Evolutionary conservation across 306 rosid genomes (phyloP), one percentile per base, ranked within the genome.

Genomic region (Malus sieversii): DNA sequence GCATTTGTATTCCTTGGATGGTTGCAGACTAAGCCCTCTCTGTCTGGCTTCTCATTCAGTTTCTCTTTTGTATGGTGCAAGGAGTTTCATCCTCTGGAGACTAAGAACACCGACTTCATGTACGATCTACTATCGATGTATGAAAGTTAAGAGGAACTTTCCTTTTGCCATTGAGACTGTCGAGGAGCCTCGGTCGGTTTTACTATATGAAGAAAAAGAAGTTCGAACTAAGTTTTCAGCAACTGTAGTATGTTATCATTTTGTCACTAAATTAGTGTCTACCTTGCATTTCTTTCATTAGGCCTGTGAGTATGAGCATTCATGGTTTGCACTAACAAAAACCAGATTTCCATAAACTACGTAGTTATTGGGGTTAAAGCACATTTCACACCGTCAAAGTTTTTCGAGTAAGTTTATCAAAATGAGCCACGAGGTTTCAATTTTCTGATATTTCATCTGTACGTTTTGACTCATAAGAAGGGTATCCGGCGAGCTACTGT

Each of bases 401-500:
- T 48, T 48, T 48, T 48, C 8, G 1, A 48, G 53, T 15, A 0
- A 4, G 53, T 48, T 48, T 27, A 27, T 5, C 2, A 46, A 4
- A 48, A 14, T 4, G 53, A 4, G 19, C 6, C 53, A 13, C 2
- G 53, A 48, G 19, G 16, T 48, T 48, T 48, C 7, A 15, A 48
- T 48, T 48, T 48, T 14, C 5, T 14, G 53, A 48, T 16, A 48
- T 48, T 48, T 16, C 53, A 14, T 15, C 3, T 1, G 14, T 4
- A 14, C 19, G 0, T 42, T 42, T 42, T 9, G 53, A 48, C 98
- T 42, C 97, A 91, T 83, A 94, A 91, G 84, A 91, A 94, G 83
- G 98, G 98, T 16, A 91, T 94, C 64, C 91, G 98, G 70, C 87
- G 98, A 60, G 97, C 97, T 38, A 87, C 96, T 0, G 98, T 94